Percentiles rank a stretch among this genome's conserved stretches.
Evolutionary conservation across 148 eudicot species (phyloP).

Genomic region (Vaccinium macrocarpon): DNA sequence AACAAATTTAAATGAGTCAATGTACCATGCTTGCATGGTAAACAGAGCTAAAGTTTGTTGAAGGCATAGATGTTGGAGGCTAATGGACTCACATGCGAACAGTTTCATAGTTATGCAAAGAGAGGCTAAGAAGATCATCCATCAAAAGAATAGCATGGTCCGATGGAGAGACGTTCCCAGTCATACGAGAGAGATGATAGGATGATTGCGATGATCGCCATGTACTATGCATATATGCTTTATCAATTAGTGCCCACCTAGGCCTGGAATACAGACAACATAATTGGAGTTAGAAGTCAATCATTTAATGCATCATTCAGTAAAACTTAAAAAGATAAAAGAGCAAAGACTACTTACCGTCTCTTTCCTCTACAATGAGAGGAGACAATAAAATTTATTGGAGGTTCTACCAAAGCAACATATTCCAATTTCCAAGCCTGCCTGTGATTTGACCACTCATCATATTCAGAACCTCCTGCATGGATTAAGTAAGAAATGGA

Average conservation of each 20-base stretch:
- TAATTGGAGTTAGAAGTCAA: neutral
- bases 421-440: constrained; percentile 97
- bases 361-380: constrained; percentile 77
- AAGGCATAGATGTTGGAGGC: constrained; percentile 11
- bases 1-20: neutral
- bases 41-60: neutral
- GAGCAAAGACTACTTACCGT: constrained; percentile 39
- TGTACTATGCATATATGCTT: constrained; percentile 87
- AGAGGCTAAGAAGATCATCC: constrained; percentile 81
- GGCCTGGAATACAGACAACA: constrained; percentile 54
- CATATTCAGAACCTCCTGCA: constrained; percentile 87
- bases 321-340: constrained; percentile 11
- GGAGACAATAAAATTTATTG: constrained; percentile 68
- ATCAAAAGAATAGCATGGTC: constrained; percentile 54
- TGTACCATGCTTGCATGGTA: neutral
- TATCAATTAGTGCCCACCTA: constrained; percentile 90
- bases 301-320: neutral
- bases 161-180: constrained; percentile 62
- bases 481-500: constrained; percentile 15
- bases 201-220: constrained; percentile 97
- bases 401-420: constrained; percentile 88
- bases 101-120: constrained; percentile 88
- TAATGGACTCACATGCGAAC: constrained; percentile 76
- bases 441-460: constrained; percentile 94
- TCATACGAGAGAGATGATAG: constrained; percentile 79